A percentile compares a stretch with the other conserved stretches of the same genome.
Conservation (phyloP, 768 basidiomycete species). For the Xanthoconium purpureum region DNA sequence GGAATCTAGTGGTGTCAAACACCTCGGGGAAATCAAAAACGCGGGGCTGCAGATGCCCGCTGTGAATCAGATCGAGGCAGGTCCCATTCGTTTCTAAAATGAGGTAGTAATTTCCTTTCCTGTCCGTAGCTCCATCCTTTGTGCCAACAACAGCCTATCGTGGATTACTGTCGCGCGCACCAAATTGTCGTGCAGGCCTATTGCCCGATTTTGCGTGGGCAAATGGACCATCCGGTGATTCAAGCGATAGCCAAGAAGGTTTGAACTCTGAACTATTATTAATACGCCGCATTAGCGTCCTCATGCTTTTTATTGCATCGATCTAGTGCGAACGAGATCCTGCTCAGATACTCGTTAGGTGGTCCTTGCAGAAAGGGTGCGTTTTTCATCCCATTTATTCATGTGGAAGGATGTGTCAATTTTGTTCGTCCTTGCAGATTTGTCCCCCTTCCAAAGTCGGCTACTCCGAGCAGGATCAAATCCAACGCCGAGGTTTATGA, state of each 20-base stretch:
- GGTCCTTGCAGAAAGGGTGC: slow-evolving; percentile 85
- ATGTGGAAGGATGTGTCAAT: not conserved
- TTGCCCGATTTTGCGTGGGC: slow-evolving; percentile 67
- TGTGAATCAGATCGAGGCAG: slow-evolving; percentile 81
- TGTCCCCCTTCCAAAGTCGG: slow-evolving; percentile 81
- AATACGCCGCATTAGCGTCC: slow-evolving; percentile 2
- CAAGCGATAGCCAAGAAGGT: slow-evolving; percentile 60
- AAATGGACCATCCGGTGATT: slow-evolving; percentile 52
- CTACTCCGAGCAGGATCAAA: slow-evolving; percentile 62
- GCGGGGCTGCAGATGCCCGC: slow-evolving; percentile 63
- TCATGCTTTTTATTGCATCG: not conserved
- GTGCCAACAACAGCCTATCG: slow-evolving; percentile 79
- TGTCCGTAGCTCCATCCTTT: slow-evolving; percentile 65
- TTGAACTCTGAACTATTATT: slow-evolving; percentile 12
- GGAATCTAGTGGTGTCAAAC: slow-evolving; percentile 56
- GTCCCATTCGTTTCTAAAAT: slow-evolving; percentile 6
- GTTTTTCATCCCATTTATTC: slow-evolving; percentile 21
- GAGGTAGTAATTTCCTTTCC: slow-evolving; percentile 9
- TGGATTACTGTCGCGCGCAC: slow-evolving; percentile 63
- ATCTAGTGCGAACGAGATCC: slow-evolving; percentile 55
- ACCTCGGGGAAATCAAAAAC: slow-evolving; percentile 68
- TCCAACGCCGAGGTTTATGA: slow-evolving; percentile 75
- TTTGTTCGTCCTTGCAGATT: slow-evolving; percentile 43
- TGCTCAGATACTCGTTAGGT: slow-evolving; percentile 82
- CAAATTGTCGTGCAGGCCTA: slow-evolving; percentile 71